Evolutionary conservation across 148 eudicot species (phyloP), one percentile per base, ranked within the genome.

Genomic region (Polygonum maritimum): DNA sequence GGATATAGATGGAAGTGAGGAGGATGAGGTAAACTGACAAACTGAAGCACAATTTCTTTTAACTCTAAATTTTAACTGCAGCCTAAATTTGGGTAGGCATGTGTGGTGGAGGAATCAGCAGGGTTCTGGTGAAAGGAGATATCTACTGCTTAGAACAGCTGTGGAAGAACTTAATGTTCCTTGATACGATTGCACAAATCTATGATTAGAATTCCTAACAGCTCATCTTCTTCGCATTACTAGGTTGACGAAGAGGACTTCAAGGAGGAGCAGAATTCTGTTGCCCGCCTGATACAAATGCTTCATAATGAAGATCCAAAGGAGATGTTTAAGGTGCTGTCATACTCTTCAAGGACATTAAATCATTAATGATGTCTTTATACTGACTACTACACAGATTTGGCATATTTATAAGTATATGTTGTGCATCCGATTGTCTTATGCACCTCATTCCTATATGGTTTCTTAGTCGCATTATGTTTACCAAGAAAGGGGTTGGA

Each of bases 161-260:
- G 19, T 11, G 15, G 71, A 67, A 35, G 45, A 67, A 15, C 45
- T 67, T 36, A 67, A 14, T 35, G 15, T 13, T 36, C 36, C 44
- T 38, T 16, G 45, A 67, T 67, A 67, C 38, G 41, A 18, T 33
- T 16, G n/a, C 44, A 35, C 21, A 2, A n/a, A 44, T 19, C 2
- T 67, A 36, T 35, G 5, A 38, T 36, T 38, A 6, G 5, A 38
- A 38, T 36, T 36, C 41, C 11, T 38, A 14, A 67, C 19, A 15
- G n/a, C 16, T 76, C 45, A 47, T 76, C 73, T 44, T 76, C n/a
- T 22, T 62, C 31, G 10, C 21, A 7, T 21, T 19, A 13, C 40
- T 81, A 94, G 98, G 81, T 87, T 79, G 98, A 94, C 72, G 96
- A 90, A 75, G 98, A 94, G 77, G 98, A 95, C 80, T 95, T 95